Evolutionary conservation across 257 asterid genomes (phyloP).

Genomic region (Solanum appendiculatum): DNA sequence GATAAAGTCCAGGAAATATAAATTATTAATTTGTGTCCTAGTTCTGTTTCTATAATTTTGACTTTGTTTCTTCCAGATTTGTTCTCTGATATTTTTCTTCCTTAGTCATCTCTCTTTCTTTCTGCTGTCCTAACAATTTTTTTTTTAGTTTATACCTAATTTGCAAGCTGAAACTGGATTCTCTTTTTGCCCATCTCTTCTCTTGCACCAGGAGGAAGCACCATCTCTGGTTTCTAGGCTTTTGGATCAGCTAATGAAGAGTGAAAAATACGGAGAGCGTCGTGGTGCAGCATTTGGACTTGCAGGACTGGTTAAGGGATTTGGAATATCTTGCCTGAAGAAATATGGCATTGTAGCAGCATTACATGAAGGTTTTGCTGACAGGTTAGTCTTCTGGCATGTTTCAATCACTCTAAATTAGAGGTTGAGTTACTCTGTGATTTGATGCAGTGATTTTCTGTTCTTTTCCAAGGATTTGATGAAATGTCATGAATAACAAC

Average conservation of each 20-base stretch:
- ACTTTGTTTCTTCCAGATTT: background rate
- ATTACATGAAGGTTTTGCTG: conserved; percentile 65
- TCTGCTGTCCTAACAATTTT: background rate
- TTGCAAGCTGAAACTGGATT: background rate
- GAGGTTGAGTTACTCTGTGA: background rate
- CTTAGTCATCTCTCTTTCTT: background rate
- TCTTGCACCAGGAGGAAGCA: conserved; percentile 68
- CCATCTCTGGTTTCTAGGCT: conserved; percentile 69
- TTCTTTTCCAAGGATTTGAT: background rate
- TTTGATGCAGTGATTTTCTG: background rate
- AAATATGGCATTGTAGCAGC: conserved; percentile 61
- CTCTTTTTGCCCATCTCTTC: background rate
- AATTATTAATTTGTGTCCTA: background rate
- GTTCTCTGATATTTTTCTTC: background rate
- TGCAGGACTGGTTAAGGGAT: conserved; percentile 94
- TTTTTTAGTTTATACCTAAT: background rate
- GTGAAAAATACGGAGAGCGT: conserved; percentile 97
- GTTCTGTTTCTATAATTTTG: background rate
- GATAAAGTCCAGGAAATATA: background rate
- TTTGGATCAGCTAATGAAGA: conserved; percentile 81
- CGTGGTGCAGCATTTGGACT: conserved; percentile 99
- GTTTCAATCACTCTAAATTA: background rate
- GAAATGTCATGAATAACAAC: background rate
- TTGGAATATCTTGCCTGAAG: conserved; percentile 71
- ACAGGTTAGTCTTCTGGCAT: conserved; percentile 46